These are phyloP conservation scores for Marsdenia floribunda DNA, from an alignment of 257 asterid genomes.

Conservation along the genomic window DNA sequence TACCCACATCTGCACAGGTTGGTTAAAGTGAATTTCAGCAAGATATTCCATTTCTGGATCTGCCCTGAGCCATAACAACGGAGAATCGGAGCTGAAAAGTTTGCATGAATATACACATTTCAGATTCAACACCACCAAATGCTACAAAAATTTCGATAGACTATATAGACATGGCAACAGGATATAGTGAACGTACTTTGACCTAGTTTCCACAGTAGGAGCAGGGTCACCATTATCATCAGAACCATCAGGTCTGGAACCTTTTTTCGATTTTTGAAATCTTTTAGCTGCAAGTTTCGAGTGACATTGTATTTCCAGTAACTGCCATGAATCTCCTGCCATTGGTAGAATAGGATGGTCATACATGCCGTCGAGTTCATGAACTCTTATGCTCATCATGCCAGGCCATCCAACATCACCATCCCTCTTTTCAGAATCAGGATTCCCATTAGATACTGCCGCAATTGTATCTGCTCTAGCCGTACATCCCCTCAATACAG, in stretches of 20 bases:
- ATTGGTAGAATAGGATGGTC: slow-evolving; percentile 96
- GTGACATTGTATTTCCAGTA: slow-evolving; percentile 94
- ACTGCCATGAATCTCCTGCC: slow-evolving; percentile 99
- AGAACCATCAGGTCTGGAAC: slow-evolving; percentile 89
- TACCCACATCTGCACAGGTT: slow-evolving; percentile 99
- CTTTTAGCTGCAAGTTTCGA: slow-evolving; percentile 97
- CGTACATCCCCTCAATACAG: slow-evolving; percentile 87
- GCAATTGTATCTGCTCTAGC: slow-evolving; percentile 64
- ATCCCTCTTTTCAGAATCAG: slow-evolving; percentile 75
- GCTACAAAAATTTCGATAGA: not conserved
- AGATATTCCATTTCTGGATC: slow-evolving; percentile 99
- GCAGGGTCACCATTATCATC: slow-evolving; percentile 84
- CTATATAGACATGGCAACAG: slow-evolving; percentile 3
- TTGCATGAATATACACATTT: slow-evolving; percentile 8
- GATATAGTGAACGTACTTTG: slow-evolving; percentile 50
- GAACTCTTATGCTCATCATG: slow-evolving; percentile 98
- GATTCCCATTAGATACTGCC: slow-evolving; percentile 46
- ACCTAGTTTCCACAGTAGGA: slow-evolving; percentile 58
- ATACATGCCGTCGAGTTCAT: slow-evolving; percentile 98
- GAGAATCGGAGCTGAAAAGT: slow-evolving; percentile 85
- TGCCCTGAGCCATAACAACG: slow-evolving; percentile 92
- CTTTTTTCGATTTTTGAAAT: slow-evolving; percentile 89
- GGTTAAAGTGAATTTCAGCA: slow-evolving; percentile 81
- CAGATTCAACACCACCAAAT: slow-evolving; percentile 12
- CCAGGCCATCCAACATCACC: slow-evolving; percentile 98